Base-by-base conservation (phyloP, 2,329 filamentous ascomycete species). In the Colletotrichum lupini region DNA sequence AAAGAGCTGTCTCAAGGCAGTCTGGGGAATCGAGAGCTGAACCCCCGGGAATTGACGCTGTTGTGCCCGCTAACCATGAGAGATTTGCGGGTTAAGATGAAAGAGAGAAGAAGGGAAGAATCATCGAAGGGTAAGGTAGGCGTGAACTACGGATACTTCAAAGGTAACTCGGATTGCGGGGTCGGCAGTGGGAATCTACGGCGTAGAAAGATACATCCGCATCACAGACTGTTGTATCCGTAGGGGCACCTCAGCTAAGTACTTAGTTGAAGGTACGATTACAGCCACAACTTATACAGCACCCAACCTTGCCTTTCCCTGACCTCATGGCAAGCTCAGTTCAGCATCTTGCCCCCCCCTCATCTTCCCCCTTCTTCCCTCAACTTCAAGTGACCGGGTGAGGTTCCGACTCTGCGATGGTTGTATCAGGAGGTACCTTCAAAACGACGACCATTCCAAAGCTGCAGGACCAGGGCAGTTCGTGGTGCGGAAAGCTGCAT, bases 1-100 rank as follows among this genome's bases (percentile, higher is more conserved):
- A 49, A 35, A 59, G 53, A 56, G 37, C 35, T 63, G 35, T 42
- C 66, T 30, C 28, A 59, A 49, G 32, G 32, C 42, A n/a, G 53
- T 65, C 55, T 69, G 73, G 74, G 74, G 73, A 70, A 73, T 75
- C 74, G 74, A 75, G 70, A 70, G 74, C 74, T 75, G 73, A 76
- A 76, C 73, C 74, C 74, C 74, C 74, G 57, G 68, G 59, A 53
- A 53, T 58, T 74, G 72, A 68, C 26, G 57, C 46, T 72, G 62
- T 74, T 63, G 72, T 74, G 53, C 57, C 68, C 57, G 59, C 72
- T 72, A 68, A 74, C 72, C 68, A 74, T 73, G 55, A 32, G 53
- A 72, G 35, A 67, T 55, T 74, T 35, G 68, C 52, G 62, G 67
- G 37, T 66, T 58, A 56, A 30, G 63, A 57, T 62, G 68, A 57